A percentile compares a stretch with the other conserved stretches of the same genome.
Conservation (phyloP, 805 yeast species). For the Metschnikowia koreensis region DNA sequence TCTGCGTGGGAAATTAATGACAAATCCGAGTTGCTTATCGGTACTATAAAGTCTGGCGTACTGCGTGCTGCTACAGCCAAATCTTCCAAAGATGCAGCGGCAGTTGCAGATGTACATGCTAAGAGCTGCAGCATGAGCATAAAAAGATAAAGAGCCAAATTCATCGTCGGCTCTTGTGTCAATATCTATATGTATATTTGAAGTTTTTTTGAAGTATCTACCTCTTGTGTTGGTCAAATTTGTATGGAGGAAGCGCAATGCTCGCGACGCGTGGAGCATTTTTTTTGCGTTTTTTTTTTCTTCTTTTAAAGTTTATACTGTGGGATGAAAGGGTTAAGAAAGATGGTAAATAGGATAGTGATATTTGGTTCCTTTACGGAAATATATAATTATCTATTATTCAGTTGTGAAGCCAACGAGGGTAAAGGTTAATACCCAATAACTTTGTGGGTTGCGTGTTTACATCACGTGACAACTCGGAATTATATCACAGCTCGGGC, state of each 20-base stretch:
- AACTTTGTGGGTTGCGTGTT: too few species aligned
- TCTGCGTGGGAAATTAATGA: slow-evolving; percentile 11
- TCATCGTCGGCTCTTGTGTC: not conserved
- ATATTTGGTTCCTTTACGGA: too few species aligned
- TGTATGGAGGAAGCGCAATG: not conserved
- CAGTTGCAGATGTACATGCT: not conserved
- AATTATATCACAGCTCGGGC: too few species aligned
- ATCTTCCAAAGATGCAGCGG: not conserved
- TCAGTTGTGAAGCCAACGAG: too few species aligned
- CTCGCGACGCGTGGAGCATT: not conserved
- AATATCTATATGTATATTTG: too few species aligned
- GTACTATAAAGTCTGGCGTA: slow-evolving; percentile 10
- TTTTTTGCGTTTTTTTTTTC: too few species aligned
- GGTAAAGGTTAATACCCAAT: too few species aligned
- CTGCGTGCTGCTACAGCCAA: slow-evolving; percentile 6
- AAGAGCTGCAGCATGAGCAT: not conserved
- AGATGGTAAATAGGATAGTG: too few species aligned
- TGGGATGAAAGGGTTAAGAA: too few species aligned
- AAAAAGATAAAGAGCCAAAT: not conserved
- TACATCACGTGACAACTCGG: too few species aligned
- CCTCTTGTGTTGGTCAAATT: not conserved
- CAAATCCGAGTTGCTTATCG: slow-evolving; percentile 12
- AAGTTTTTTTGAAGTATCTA: not conserved
- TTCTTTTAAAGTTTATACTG: too few species aligned
- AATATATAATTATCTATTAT: too few species aligned